A percentile compares a stretch with the other conserved stretches of the same genome.
phyloP scores from a whole-genome alignment of 2,329 filamentous ascomycete species.

The Nigrograna mackinnonii region DNA sequence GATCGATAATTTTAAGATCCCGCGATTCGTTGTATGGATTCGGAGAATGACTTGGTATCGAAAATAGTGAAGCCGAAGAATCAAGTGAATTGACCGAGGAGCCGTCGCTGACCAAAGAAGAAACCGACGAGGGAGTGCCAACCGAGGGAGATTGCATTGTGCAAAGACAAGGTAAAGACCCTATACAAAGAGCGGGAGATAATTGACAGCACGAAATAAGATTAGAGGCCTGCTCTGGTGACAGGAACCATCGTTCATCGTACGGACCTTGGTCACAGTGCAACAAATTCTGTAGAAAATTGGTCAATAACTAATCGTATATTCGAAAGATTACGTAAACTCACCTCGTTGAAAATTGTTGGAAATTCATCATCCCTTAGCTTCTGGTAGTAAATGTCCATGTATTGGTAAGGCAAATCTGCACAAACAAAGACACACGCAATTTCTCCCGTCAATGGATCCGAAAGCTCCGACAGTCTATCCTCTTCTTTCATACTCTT shows the following conservation, averaged over 20 bases:
- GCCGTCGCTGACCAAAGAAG: constrained; percentile 2
- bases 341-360: constrained; percentile 51
- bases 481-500: constrained; percentile 52
- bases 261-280: constrained; percentile 8
- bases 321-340: constrained; percentile 6
- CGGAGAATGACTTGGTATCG: neutral
- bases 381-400: constrained; percentile 63
- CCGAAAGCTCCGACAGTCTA: constrained; percentile 49
- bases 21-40: neutral
- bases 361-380: constrained; percentile 54
- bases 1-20: constrained; percentile 2
- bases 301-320: neutral
- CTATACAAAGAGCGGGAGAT: too few relatives aligned
- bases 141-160: neutral
- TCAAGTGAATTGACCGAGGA: constrained; percentile 2
- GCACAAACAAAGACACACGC: constrained; percentile 65
- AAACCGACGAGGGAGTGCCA: constrained; percentile 1
- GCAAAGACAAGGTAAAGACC: constrained; percentile 6
- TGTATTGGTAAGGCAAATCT: constrained; percentile 66
- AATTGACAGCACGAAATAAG: constrained; percentile 8
- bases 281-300: constrained; percentile 6
- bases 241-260: constrained; percentile 9
- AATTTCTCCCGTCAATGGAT: constrained; percentile 50
- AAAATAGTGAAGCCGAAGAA: constrained; percentile 4
- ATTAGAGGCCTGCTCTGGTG: constrained; percentile 4